Evolutionary conservation across 2,329 filamentous ascomycete species (phyloP), one percentile per base, ranked within the genome.

Genomic region (Fusarium chlamydosporum): DNA sequence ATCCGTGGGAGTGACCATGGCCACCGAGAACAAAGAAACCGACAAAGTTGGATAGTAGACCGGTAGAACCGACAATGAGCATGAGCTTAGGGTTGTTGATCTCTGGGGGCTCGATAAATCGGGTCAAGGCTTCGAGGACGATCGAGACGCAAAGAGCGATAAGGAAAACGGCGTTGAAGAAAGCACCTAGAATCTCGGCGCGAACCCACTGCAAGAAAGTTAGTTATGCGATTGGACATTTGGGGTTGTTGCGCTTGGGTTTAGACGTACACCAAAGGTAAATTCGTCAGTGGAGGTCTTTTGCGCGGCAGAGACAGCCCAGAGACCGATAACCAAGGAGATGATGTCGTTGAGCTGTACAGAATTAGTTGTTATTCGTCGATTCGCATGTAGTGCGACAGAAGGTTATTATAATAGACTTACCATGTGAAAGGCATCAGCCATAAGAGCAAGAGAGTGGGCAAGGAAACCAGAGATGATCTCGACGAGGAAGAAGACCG

Each of bases 381-480:
- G 15, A 51, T 61, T 61, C 33, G 37, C 26, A 13, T 43, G 16
- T 10, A 27, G 38, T 38, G 34, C 35, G 20, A 20, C 33, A 23
- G 58, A 45, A 29, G 18, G 41, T 29, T 47, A n/a, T n/a, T n/a
- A n/a, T n/a, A 38, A 52, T 50, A 38, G 41, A 79, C 86, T 73
- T 77, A 93, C 92, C 96, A 99, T 99, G 82, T 99, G 96, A 80
- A 99, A 99, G 63, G 96, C 94, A 83, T 99, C 96, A 55, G 96
- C 96, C 77, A 96, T 94, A 61, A 99, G 87, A 37, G 96, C 96
- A 72, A 99, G 87, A 18, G 96, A 98, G 77, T 94, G 91, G 64
- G 97, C 93, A 68, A 91, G 83, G 83, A 97, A 93, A 65, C 96
- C 95, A 65, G 91, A 89, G 60, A 91, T 89, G 65, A 99, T 82